These are phyloP conservation scores for Teratosphaeria zuluensis DNA, from an alignment of 2,329 filamentous ascomycete species.

Conservation along the genomic window DNA sequence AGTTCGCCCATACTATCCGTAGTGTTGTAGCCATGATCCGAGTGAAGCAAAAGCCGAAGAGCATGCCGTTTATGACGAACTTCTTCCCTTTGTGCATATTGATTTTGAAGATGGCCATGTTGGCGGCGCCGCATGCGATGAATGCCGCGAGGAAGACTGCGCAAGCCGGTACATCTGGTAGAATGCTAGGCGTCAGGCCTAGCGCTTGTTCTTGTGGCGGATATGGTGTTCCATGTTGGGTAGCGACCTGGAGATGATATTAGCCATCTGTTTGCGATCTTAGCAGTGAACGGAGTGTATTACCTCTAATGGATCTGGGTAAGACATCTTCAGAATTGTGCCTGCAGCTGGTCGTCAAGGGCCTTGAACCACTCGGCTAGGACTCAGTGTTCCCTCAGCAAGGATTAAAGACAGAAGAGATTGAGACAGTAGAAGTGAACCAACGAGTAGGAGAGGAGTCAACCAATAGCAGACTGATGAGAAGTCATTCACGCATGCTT, in stretches of 20 bases:
- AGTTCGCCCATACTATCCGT: conserved; percentile 21
- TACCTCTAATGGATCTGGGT: background rate
- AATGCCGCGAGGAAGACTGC: conserved; percentile 35
- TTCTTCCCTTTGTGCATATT: conserved; percentile 32
- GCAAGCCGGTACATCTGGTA: conserved; percentile 33
- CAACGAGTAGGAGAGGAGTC: background rate
- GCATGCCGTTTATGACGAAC: conserved; percentile 31
- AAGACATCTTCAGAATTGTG: background rate
- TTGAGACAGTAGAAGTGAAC: too few relatives aligned
- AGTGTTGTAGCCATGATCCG: conserved; percentile 32
- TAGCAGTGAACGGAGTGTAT: background rate
- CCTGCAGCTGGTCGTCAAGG: background rate
- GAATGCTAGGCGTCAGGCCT: conserved; percentile 47
- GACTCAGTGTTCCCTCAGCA: too few relatives aligned
- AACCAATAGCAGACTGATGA: background rate
- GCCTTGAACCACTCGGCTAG: background rate
- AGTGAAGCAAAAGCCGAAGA: conserved; percentile 32
- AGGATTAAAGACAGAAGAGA: too few relatives aligned
- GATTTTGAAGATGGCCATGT: conserved; percentile 34
- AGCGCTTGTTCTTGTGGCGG: conserved; percentile 34
- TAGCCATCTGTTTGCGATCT: background rate
- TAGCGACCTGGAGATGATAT: background rate
- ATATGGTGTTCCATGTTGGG: conserved; percentile 8
- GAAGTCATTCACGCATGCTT: background rate
- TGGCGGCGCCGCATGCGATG: conserved; percentile 28